Base-by-base conservation (phyloP, 2,329 filamentous ascomycete genomes). In the Clarireedia homoeocarpa region DNA sequence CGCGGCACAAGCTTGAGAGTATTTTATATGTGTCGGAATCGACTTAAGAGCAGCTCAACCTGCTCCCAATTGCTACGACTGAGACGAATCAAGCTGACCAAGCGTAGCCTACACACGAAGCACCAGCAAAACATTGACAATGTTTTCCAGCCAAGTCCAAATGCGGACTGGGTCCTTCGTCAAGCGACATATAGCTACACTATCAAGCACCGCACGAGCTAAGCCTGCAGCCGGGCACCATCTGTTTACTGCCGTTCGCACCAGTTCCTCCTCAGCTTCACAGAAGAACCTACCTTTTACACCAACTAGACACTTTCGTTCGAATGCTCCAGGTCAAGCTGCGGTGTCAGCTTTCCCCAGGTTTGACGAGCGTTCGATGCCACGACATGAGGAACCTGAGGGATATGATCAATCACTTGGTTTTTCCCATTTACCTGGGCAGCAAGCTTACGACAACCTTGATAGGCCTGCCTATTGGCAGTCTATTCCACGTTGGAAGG, bases 401-500 rank as follows among this genome's bases (percentile, higher is more conserved):
- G 30, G 10, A 40, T 47, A 56, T 23, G n/a, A 27, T n/a, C 39
- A 34, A 34, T 12, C 44, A 36, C 34, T 38, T 20, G 40, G 15
- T 12, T 53, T 26, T 27, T 26, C 39, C 12, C 30, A 55, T 24
- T 15, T 45, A 24, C 47, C 47, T 20, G 53, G 53, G 27, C 50
- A 48, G 10, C 20, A 38, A 45, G 47, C 42, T 9, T 56, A 52
- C 23, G 48, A 56, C 17, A 24, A 58, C 26, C 58, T 61, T 40
- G 58, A 64, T 12, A 58, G 59, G 39, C 51, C 59, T 7, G 56
- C 61, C 46, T 82, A 81, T 60, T 82, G 79, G 79, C 73, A 74
- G 23, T 73, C 72, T 15, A 70, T 82, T 15, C 67, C 73, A 1
- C 64, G 72, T 23, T 83, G 79, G 78, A 70, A 73, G 54, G 62